phyloP scores from a whole-genome alignment of 1,139 yeast species.

The Lodderomyces elongisporus region DNA sequence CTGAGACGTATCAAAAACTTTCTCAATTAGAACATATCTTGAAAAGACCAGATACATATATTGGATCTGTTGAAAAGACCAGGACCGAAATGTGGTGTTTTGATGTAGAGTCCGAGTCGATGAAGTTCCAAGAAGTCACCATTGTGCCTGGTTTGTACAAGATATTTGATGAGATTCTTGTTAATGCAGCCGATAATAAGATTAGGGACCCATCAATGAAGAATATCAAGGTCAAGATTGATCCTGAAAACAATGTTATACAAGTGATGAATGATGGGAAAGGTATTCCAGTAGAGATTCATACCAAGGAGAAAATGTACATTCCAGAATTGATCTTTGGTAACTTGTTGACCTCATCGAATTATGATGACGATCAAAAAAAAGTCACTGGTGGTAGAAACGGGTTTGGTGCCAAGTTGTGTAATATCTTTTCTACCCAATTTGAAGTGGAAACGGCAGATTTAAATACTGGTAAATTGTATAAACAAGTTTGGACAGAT shows the following conservation, averaged over 20 bases:
- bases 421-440: conserved; percentile 85
- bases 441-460: conserved; percentile 91
- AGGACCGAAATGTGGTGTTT: conserved; percentile 83
- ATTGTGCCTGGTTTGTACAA: conserved; percentile 96
- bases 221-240: conserved; percentile 72
- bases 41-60: conserved; percentile 96
- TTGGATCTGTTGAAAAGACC: conserved; percentile 87
- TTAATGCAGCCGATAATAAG: conserved; percentile 98
- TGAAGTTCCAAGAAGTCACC: conserved; percentile 66
- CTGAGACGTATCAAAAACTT: conserved; percentile 87
- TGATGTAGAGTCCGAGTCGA: conserved; percentile 62
- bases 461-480: conserved; percentile 52
- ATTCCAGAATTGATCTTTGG: conserved; percentile 98
- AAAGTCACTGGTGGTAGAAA: conserved; percentile 99
- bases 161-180: conserved; percentile 94
- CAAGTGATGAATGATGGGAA: conserved; percentile 88
- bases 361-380: conserved; percentile 91
- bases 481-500: conserved; percentile 78
- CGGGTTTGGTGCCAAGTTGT: conserved; percentile 94
- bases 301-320: conserved; percentile 83
- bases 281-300: conserved; percentile 95
- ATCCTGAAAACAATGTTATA: conserved; percentile 68
- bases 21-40: conserved; percentile 94
- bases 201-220: conserved; percentile 92
- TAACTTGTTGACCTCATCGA: conserved; percentile 87